Evolutionary conservation across 495 filamentous ascomycete genomes (phyloP).

Genomic region (Penicillium atrosanguineum): DNA sequence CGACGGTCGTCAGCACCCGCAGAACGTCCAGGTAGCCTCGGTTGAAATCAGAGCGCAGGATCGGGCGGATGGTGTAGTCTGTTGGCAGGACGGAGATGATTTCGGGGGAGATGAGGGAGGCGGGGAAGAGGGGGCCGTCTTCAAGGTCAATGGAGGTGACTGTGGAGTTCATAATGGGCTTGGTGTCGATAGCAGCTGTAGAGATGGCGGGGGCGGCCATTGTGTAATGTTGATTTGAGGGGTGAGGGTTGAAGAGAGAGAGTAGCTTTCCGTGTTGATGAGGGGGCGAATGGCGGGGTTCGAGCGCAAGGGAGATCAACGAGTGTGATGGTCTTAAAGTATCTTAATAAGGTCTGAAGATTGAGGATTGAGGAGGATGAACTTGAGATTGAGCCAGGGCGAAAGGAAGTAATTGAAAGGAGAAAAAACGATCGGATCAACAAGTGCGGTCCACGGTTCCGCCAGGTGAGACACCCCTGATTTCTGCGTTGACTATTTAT

Average conservation of each 20-base stretch:
- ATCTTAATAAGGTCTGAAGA: too few relatives aligned
- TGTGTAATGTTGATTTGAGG: slow-evolving; percentile 4
- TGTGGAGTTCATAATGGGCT: slow-evolving; percentile 34
- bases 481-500: slow-evolving; percentile 13
- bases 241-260: neutral
- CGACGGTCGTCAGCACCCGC: slow-evolving; percentile 87
- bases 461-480: slow-evolving; percentile 13
- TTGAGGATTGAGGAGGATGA: neutral
- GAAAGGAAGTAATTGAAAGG: neutral
- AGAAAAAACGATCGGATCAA: slow-evolving; percentile 1
- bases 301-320: slow-evolving; percentile 23
- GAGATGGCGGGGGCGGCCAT: slow-evolving; percentile 17
- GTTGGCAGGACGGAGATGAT: slow-evolving; percentile 70
- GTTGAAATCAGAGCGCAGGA: slow-evolving; percentile 74
- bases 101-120: slow-evolving; percentile 71
- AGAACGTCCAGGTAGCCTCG: slow-evolving; percentile 81
- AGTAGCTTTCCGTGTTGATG: slow-evolving; percentile 12
- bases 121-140: slow-evolving; percentile 67
- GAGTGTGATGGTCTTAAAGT: neutral
- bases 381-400: neutral
- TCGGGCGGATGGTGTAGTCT: slow-evolving; percentile 78
- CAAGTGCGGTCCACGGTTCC: slow-evolving; percentile 5
- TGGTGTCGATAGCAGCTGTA: slow-evolving; percentile 17
- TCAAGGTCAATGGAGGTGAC: slow-evolving; percentile 47
- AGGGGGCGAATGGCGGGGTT: slow-evolving; percentile 20